Conservation (phyloP, 164 flowering plant species). For the Cinnamomum micranthum region DNA sequence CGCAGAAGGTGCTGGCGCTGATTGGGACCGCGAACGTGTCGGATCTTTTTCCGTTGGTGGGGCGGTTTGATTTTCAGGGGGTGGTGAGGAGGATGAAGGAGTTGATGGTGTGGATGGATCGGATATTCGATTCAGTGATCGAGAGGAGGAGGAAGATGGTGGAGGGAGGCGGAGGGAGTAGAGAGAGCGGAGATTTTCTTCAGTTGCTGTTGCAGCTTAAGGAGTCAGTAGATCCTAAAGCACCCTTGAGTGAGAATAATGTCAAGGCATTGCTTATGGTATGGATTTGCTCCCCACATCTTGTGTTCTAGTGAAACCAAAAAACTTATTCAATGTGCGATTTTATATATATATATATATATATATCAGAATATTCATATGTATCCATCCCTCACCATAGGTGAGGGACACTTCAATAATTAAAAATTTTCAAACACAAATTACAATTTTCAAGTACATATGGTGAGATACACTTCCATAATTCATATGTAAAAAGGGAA, state of each 20-base stretch:
- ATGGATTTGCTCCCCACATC: background rate
- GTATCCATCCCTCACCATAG: no score
- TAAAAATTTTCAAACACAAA: no score
- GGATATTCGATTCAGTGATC: slow-evolving; percentile 30
- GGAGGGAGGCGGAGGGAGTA: background rate
- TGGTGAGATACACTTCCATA: no score
- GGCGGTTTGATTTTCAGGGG: slow-evolving; percentile 47
- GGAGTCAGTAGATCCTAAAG: slow-evolving; percentile 29
- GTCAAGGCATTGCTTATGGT: slow-evolving; percentile 40
- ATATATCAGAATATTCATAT: no score
- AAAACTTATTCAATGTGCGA: no score
- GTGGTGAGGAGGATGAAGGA: slow-evolving; percentile 18
- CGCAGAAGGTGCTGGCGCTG: slow-evolving; percentile 22
- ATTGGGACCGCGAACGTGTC: slow-evolving; percentile 40
- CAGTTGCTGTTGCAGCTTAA: slow-evolving; percentile 31
- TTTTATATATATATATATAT: no score
- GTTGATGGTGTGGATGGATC: slow-evolving; percentile 20
- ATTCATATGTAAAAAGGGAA: no score
- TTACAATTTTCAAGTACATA: no score
- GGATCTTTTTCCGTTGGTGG: slow-evolving; percentile 41
- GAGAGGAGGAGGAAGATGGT: slow-evolving; percentile 15
- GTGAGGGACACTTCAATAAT: no score
- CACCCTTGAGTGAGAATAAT: slow-evolving; percentile 31
- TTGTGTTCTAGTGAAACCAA: no score
- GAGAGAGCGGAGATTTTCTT: slow-evolving; percentile 25